phyloP scores from a whole-genome alignment of 2,329 filamentous ascomycete genomes.

The Aspergillus latus region DNA sequence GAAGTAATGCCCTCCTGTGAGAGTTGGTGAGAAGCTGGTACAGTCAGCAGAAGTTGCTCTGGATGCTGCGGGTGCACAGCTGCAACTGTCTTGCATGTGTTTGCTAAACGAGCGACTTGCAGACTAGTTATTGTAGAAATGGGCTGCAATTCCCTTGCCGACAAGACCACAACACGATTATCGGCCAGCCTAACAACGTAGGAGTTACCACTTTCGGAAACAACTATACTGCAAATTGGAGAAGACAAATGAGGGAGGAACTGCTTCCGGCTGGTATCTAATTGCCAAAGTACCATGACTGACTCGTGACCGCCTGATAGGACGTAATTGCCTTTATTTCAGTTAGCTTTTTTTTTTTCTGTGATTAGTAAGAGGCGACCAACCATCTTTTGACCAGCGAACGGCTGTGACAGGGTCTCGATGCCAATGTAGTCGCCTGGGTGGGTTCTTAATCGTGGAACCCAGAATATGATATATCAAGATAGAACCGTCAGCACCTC shows the following conservation, averaged over 20 bases:
- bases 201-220: constrained; percentile 75
- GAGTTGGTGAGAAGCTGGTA: constrained; percentile 55
- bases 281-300: constrained; percentile 86
- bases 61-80: constrained; percentile 63
- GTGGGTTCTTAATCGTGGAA: constrained; percentile 40
- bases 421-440: constrained; percentile 86
- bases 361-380: constrained; percentile 6
- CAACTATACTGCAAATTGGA: constrained; percentile 76
- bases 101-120: constrained; percentile 56
- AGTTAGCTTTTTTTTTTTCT: constrained; percentile 29
- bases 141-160: constrained; percentile 83
- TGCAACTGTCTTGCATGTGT: constrained; percentile 48
- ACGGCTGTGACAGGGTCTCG: constrained; percentile 76
- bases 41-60: constrained; percentile 66
- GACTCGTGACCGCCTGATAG: constrained; percentile 91
- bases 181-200: constrained; percentile 86
- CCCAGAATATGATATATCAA: constrained; percentile 78
- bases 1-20: constrained; percentile 37
- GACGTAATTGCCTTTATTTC: constrained; percentile 74
- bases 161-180: constrained; percentile 87
- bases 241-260: constrained; percentile 88
- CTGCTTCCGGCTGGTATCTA: constrained; percentile 79
- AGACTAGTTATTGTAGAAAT: constrained; percentile 81
- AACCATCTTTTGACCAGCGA: constrained; percentile 92
- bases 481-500: constrained; percentile 73